These are phyloP conservation scores for Nigrospora sphaerica DNA, from an alignment of 2,329 filamentous ascomycete genomes.

Conservation along the genomic window DNA sequence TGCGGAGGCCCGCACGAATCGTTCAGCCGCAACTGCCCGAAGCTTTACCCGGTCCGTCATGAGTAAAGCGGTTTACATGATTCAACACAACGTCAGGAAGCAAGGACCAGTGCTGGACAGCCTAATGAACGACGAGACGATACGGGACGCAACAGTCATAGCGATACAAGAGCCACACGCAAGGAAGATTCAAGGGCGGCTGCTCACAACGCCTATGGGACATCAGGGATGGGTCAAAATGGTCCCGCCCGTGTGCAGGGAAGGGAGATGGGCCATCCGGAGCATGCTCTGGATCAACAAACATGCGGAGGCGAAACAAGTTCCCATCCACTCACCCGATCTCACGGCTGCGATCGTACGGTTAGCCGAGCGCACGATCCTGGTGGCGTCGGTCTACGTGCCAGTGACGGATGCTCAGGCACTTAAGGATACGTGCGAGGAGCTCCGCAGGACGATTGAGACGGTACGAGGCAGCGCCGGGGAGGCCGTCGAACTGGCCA, in stretches of 20 bases:
- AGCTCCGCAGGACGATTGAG: neutral
- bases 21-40: no score
- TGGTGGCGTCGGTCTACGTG: neutral
- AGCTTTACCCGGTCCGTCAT: no score
- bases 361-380: neutral
- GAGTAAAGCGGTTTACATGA: no score
- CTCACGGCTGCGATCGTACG: neutral
- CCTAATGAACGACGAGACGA: neutral
- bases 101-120: no score
- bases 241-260: neutral
- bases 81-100: no score
- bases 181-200: neutral
- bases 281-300: neutral
- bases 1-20: no score
- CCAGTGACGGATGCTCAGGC: neutral
- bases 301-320: neutral
- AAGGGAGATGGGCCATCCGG: constrained; percentile 1
- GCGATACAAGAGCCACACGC: neutral
- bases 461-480: neutral
- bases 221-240: neutral
- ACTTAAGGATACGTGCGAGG: neutral
- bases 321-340: neutral
- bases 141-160: neutral
- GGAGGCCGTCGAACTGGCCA: neutral
- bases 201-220: neutral